Base-by-base conservation (phyloP, 345 rosid genomes). In the Salix udensis region DNA sequence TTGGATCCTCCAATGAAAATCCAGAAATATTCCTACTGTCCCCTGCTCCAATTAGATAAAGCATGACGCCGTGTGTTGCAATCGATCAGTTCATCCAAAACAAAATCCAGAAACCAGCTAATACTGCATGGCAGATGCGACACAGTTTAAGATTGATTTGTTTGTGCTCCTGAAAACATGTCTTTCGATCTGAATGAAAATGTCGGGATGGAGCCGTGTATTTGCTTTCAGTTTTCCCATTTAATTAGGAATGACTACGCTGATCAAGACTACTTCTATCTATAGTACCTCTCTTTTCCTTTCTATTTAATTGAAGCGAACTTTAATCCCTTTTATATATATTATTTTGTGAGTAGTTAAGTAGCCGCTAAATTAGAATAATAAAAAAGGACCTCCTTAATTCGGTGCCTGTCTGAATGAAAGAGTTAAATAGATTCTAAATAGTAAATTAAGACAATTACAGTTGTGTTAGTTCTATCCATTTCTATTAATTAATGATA, bases 71-170 rank as follows among this genome's bases (percentile, higher is more conserved):
- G 13, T 34, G 5, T 6, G 14, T 14, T 9, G 5, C 34, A 70
- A 71, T 10, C 36, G 36, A 34, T 53, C 67, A 71, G 8, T 31
- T 39, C 44, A 58, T 55, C 62, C 61, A 28, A n/a, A 19, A 23
- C 7, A 50, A 53, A 10, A 34, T 21, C 6, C 3, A 58, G 30
- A 73, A 44, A 60, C 68, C 75, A 71, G 23, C 75, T 19, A 52
- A 50, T 7, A 26, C 69, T 7, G 62, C 73, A 44, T 23, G 77
- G 77, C 70, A 15, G 44, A 50, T 39, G 74, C 66, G 70, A 65
- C 74, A 82, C 65, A 66, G 28, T 34, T 73, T 55, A 65, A 61
- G 66, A 64, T 71, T 74, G 61, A 55, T 68, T 50, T 61, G 65
- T 60, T 28, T 65, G 44, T 53, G 16, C 36, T 53, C 37, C 77